A percentile compares a stretch with the other conserved stretches of the same genome.
These are phyloP conservation scores for Gynandropsis gynandra DNA, from an alignment of 345 rosid genomes.

Conservation along the genomic window DNA sequence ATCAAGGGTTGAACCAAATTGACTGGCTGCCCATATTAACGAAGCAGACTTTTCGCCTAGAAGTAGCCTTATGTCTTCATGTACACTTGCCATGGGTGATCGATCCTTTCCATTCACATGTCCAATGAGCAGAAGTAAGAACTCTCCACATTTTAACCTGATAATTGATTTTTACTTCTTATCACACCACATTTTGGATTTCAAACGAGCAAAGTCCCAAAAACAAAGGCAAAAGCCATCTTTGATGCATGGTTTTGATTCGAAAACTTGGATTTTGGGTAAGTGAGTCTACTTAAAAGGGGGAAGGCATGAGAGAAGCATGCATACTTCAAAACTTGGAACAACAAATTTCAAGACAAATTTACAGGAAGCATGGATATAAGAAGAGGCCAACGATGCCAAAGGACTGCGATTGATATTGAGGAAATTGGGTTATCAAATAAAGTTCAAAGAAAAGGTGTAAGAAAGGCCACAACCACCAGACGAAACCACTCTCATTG, in stretches of 20 bases:
- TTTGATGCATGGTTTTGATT: too few species aligned
- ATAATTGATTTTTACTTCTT: neutral
- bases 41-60: conserved; percentile 94
- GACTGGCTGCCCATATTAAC: conserved; percentile 97
- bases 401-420: conserved; percentile 3
- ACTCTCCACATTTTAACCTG: conserved; percentile 95
- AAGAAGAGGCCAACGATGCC: neutral
- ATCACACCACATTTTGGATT: neutral
- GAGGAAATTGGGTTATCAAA: neutral
- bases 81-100: conserved; percentile 73
- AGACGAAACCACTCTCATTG: neutral
- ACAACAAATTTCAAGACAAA: neutral
- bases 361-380: neutral
- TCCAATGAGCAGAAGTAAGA: conserved; percentile 81
- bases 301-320: too few species aligned
- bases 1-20: conserved; percentile 75
- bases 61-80: conserved; percentile 77
- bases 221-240: neutral
- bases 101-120: conserved; percentile 77
- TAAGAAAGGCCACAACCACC: neutral
- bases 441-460: neutral
- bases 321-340: too few species aligned
- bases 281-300: too few species aligned
- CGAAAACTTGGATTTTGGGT: too few species aligned
- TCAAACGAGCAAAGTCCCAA: conserved; percentile 4